Conservation (phyloP, 2,329 filamentous ascomycete species). For the Ceratocystis eucalypticola region DNA sequence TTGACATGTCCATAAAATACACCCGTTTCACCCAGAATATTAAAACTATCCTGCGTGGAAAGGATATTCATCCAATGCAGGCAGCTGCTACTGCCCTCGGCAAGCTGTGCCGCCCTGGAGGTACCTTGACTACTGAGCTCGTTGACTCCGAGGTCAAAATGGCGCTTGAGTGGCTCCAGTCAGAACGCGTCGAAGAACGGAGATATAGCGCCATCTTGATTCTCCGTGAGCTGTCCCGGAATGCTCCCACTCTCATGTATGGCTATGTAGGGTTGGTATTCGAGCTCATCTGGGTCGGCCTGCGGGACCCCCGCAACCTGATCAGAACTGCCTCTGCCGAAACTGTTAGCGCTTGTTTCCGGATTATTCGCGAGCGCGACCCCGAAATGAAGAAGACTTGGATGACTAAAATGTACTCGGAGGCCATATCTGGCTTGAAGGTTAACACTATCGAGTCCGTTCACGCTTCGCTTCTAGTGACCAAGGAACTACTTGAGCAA, state of each 20-base stretch:
- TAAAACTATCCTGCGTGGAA: constrained; percentile 74
- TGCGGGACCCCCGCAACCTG: constrained; percentile 77
- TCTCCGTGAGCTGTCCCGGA: constrained; percentile 77
- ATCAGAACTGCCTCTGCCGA: constrained; percentile 88
- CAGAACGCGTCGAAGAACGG: constrained; percentile 82
- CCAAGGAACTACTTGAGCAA: constrained; percentile 85
- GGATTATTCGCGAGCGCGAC: constrained; percentile 88
- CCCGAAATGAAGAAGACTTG: constrained; percentile 72
- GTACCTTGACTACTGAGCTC: constrained; percentile 84
- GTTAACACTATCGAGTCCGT: constrained; percentile 72
- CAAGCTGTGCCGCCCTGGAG: constrained; percentile 80
- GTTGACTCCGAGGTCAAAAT: constrained; percentile 96
- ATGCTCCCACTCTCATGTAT: constrained; percentile 91
- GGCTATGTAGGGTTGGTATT: constrained; percentile 90
- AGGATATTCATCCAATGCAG: constrained; percentile 82
- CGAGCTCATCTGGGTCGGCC: constrained; percentile 88
- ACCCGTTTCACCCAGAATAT: constrained; percentile 88
- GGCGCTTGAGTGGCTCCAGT: constrained; percentile 90
- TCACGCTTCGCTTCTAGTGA: constrained; percentile 83
- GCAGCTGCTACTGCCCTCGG: constrained; percentile 80
- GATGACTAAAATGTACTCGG: constrained; percentile 83
- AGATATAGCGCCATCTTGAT: constrained; percentile 88
- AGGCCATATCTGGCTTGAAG: constrained; percentile 67
- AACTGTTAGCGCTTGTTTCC: constrained; percentile 86
- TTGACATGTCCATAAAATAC: constrained; percentile 85